Evolutionary conservation across 2,329 filamentous ascomycete species (phyloP).

Genomic region (Diaporthe australafricana): DNA sequence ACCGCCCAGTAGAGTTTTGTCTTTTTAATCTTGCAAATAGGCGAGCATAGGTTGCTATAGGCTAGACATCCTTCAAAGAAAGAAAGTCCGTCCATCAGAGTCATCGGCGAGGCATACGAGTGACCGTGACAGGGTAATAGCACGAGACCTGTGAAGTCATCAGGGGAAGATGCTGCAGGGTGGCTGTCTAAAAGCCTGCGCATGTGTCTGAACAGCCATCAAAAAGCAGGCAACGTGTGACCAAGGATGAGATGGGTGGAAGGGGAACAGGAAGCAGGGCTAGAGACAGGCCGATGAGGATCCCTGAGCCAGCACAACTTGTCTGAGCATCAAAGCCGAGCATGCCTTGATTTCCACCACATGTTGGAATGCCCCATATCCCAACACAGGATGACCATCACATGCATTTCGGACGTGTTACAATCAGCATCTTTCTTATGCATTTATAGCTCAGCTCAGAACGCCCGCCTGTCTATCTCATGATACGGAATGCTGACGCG

Average conservation of each 20-base stretch:
- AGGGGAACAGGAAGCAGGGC: no score
- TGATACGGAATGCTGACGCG: slow-evolving; percentile 17
- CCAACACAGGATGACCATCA: neutral
- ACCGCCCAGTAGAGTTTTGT: neutral
- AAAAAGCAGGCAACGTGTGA: neutral
- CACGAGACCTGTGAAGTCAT: no score
- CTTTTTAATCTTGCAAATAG: neutral
- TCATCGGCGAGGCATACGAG: neutral
- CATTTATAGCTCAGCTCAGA: slow-evolving; percentile 9
- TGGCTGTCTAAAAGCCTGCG: no score
- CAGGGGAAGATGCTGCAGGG: neutral
- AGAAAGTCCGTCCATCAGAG: no score
- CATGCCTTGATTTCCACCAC: neutral
- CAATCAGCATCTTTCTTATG: slow-evolving; percentile 10
- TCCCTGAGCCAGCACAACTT: no score
- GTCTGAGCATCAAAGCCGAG: no score
- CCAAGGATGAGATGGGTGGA: neutral
- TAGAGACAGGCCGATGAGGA: no score
- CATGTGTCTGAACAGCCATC: neutral
- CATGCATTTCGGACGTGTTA: neutral
- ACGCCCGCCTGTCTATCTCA: slow-evolving; percentile 29
- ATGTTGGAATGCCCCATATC: neutral
- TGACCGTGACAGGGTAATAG: neutral
- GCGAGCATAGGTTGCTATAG: neutral
- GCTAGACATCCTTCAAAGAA: neutral